Percentiles rank a stretch among this genome's conserved stretches.
Evolutionary conservation across 2,329 filamentous ascomycete species (phyloP).

Genomic region (Phyllosticta citrichinensis): DNA sequence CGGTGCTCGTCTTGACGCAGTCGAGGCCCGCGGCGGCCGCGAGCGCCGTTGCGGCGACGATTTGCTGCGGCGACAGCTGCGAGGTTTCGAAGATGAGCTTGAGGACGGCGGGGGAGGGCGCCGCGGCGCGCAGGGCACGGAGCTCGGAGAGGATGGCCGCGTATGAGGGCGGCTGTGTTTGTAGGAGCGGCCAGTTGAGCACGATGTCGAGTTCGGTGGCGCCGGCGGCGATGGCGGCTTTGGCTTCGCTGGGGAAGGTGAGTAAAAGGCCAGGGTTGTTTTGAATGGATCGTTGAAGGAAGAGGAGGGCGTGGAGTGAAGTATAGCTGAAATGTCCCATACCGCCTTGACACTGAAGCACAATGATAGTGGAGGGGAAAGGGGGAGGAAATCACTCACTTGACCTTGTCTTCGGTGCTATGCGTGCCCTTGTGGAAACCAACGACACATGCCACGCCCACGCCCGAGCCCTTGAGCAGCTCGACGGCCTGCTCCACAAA

Average conservation of each 20-base stretch:
- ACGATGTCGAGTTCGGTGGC: constrained; percentile 51
- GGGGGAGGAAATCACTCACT: constrained; percentile 13
- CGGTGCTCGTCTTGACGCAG: constrained; percentile 52
- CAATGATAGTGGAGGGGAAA: not conserved
- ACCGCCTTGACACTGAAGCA: too few species aligned
- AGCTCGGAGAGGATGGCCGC: constrained; percentile 44
- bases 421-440: constrained; percentile 52
- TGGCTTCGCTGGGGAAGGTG: constrained; percentile 32
- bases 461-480: constrained; percentile 37
- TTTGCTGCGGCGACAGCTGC: constrained; percentile 37
- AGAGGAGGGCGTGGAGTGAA: not conserved
- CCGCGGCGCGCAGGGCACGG: constrained; percentile 39
- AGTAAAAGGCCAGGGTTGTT: not conserved
- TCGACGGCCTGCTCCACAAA: constrained; percentile 42
- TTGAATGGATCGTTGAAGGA: too few species aligned
- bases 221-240: constrained; percentile 38
- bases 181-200: constrained; percentile 39
- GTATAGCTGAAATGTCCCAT: too few species aligned
- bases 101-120: constrained; percentile 31
- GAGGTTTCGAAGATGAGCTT: constrained; percentile 53
- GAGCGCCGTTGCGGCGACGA: constrained; percentile 45
- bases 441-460: constrained; percentile 48
- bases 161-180: constrained; percentile 21
- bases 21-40: constrained; percentile 44
- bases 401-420: constrained; percentile 40